Evolutionary conservation across 805 yeast species (phyloP), one percentile per base, ranked within the genome.

Genomic region (Myxozyma mucilagina): DNA sequence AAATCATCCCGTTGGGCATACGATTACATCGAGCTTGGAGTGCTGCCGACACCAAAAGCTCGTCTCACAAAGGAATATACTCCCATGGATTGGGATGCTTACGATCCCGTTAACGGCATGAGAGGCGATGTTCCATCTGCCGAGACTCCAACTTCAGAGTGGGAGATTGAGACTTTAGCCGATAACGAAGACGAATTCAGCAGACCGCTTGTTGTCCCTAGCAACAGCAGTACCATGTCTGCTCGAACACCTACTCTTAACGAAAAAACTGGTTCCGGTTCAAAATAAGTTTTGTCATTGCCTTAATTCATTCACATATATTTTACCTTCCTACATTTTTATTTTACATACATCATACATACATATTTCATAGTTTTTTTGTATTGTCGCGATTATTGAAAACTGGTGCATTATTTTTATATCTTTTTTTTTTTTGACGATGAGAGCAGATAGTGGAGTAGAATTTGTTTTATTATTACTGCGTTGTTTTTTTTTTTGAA

Each of bases 1-100:
- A 75, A 76, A 67, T 70, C 75, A 45, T 72, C 75, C 20, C 71
- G 80, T 35, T 77, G 80, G 79, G 71, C 77, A 10, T 77, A 77
- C 59, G 79, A 78, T 43, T 71, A 74, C 56, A 70, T 77, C 42
- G 77, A 73, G 59, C 67, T 68, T 44, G 61, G 63, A 14, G 16
- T 57, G 8, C 59, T 53, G 16, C 63, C 63, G 4, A 32, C 52
- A 13, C 56, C 57, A 39, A 61, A 61, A 47, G 65, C 60, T 16
- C 52, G 65, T 9, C 60, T 61, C 14, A 61, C 64, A 11, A 54
- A 57, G 44, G 65, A 61, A 32, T 61, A 60, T 31, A 34, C 55
- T 14, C 57, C 48, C n/a, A 54, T 48, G 20, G 67, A 61, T 47
- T 65, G 67, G 66, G 52, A 49, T 16, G 32, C 48, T 18, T 53